A percentile compares a stretch with the other conserved stretches of the same genome.
phyloP scores from a whole-genome alignment of 306 rosid genomes.

The Castanea crenata region DNA sequence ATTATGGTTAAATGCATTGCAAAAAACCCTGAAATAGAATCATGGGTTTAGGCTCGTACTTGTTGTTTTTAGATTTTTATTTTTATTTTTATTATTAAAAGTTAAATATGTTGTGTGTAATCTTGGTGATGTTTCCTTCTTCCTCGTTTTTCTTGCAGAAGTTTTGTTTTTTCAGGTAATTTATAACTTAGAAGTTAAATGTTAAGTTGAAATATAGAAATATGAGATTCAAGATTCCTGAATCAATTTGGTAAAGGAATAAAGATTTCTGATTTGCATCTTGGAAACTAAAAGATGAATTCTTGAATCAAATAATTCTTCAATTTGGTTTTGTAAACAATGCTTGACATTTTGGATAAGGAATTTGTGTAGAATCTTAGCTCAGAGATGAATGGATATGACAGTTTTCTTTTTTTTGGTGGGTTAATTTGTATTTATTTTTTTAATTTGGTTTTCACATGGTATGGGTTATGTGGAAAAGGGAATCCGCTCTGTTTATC shows the following conservation, averaged over 20 bases:
- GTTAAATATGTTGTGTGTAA: background rate
- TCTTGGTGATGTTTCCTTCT: background rate
- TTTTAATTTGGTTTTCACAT: background rate
- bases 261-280: background rate
- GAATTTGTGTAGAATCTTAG: background rate
- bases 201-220: background rate
- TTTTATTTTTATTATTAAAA: background rate
- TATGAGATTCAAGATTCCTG: background rate
- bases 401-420: background rate
- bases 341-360: background rate
- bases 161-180: background rate
- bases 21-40: background rate
- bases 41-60: background rate
- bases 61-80: background rate
- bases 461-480: background rate
- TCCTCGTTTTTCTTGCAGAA: background rate
- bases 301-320: background rate
- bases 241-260: background rate
- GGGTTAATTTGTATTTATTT: background rate
- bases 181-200: background rate
- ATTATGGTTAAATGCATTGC: conserved; percentile 17
- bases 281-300: background rate
- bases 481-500: background rate
- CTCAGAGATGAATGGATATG: background rate
- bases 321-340: background rate